These are phyloP conservation scores for Rubia occidens DNA, from an alignment of 305 asterid genomes.

Conservation along the genomic window DNA sequence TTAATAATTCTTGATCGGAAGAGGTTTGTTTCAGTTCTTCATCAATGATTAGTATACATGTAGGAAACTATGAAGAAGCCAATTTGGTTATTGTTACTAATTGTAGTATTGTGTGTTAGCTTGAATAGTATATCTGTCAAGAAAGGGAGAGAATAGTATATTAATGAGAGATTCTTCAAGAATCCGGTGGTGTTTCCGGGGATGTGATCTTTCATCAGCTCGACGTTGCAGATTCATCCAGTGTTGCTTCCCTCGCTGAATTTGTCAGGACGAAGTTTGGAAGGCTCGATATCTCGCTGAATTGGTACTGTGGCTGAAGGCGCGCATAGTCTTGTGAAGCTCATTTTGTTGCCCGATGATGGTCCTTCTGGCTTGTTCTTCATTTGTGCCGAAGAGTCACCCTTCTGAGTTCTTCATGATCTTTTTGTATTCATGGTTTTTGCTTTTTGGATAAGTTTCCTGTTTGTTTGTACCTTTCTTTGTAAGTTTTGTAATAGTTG, in stretches of 20 bases:
- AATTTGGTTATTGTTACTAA: not conserved
- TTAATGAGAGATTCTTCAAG: no score
- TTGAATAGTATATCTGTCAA: no score
- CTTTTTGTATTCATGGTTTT: not conserved
- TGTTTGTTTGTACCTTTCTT: no score
- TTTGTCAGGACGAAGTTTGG: conserved; percentile 28
- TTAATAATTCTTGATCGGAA: not conserved
- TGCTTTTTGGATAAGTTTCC: no score
- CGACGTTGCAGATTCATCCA: conserved; percentile 27
- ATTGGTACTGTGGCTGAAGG: conserved; percentile 39
- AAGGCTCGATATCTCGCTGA: conserved; percentile 47
- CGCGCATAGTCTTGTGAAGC: conserved; percentile 37
- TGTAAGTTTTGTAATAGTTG: no score
- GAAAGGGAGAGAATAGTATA: no score
- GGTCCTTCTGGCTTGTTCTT: conserved; percentile 51
- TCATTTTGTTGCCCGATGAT: conserved; percentile 37
- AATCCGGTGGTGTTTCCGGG: conserved; percentile 14
- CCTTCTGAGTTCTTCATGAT: conserved; percentile 17
- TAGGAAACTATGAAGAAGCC: not conserved
- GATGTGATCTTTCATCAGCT: conserved; percentile 34
- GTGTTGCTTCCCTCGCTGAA: conserved; percentile 26
- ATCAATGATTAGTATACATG: not conserved
- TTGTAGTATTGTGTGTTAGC: no score
- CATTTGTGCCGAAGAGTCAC: conserved; percentile 22
- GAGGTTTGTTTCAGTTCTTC: not conserved